Conservation (phyloP, 371 early-diverging fungal genomes). For the Funneliformis caledonium region DNA sequence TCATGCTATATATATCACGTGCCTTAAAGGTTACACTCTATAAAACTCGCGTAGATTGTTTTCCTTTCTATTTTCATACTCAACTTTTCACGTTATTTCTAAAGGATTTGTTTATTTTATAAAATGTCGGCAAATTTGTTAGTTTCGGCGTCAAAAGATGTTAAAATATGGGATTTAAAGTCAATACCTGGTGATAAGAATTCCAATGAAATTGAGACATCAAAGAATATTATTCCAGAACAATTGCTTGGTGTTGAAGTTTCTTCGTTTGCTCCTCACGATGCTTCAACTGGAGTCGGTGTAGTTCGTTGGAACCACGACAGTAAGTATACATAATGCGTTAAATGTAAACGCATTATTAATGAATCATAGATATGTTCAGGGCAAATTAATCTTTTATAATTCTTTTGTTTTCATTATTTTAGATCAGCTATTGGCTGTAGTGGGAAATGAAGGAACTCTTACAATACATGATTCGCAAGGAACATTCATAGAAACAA, state of each 20-base stretch:
- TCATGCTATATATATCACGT: no score
- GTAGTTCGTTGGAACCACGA: constrained; percentile 38
- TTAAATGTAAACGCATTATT: background rate
- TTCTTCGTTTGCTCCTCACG: constrained; percentile 20
- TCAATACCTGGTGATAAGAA: background rate
- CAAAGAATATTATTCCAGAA: background rate
- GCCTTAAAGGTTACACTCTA: no score
- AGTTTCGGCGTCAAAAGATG: constrained; percentile 22
- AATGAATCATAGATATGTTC: background rate
- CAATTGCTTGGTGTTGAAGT: constrained; percentile 19
- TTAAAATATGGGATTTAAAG: constrained; percentile 37
- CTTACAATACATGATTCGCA: constrained; percentile 38
- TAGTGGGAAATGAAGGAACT: constrained; percentile 29
- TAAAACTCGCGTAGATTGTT: no score
- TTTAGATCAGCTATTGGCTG: constrained; percentile 34
- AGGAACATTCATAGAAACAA: constrained; percentile 24
- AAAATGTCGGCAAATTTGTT: constrained; percentile 24
- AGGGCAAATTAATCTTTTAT: background rate
- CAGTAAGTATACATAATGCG: background rate
- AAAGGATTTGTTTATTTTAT: background rate
- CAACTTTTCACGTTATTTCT: no score
- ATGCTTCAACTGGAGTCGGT: constrained; percentile 10
- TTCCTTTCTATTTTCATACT: no score
- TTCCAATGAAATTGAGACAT: background rate
- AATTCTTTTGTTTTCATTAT: no score